phyloP scores from a whole-genome alignment of 106 monocot genomes.

The Dendrobium chrysotoxum region DNA sequence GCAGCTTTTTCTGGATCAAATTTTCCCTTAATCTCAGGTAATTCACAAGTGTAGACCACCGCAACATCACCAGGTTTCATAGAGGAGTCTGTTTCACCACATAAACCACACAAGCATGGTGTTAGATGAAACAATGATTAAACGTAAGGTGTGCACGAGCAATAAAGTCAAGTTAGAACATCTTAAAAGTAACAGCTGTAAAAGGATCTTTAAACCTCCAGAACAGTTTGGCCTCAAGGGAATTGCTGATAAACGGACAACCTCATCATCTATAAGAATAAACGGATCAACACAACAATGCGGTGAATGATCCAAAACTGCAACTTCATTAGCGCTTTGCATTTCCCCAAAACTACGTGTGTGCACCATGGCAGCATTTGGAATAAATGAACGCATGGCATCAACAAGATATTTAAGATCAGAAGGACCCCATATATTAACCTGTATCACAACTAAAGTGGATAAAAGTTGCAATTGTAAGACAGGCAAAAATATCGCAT shows the following conservation, averaged over 20 bases:
- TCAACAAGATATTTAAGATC: conserved; percentile 82
- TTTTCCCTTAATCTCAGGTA: conserved; percentile 91
- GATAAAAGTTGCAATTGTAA: not conserved
- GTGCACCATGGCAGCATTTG: conserved; percentile 85
- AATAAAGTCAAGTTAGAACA: conserved; percentile 1
- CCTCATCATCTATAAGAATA: conserved; percentile 86
- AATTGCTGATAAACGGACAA: conserved; percentile 81
- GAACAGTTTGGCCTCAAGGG: conserved; percentile 38
- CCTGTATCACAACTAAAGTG: conserved; percentile 34
- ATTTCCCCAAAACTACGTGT: conserved; percentile 71
- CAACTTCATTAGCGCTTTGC: conserved; percentile 13
- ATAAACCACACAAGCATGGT: conserved; percentile 2
- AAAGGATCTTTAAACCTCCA: conserved; percentile 11
- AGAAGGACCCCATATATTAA: conserved; percentile 96
- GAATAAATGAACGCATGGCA: conserved; percentile 93
- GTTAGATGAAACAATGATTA: not conserved
- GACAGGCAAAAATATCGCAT: conserved; percentile 3
- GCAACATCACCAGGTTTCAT: conserved; percentile 81
- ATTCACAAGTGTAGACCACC: conserved; percentile 85
- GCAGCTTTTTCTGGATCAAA: conserved; percentile 91
- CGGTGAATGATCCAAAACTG: conserved; percentile 15
- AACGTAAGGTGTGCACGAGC: not conserved
- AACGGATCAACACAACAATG: conserved; percentile 29
- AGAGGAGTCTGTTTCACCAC: conserved; percentile 11
- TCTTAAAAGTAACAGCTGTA: not conserved